phyloP scores from a whole-genome alignment of 345 rosid species.

The Cardamine occulta region DNA sequence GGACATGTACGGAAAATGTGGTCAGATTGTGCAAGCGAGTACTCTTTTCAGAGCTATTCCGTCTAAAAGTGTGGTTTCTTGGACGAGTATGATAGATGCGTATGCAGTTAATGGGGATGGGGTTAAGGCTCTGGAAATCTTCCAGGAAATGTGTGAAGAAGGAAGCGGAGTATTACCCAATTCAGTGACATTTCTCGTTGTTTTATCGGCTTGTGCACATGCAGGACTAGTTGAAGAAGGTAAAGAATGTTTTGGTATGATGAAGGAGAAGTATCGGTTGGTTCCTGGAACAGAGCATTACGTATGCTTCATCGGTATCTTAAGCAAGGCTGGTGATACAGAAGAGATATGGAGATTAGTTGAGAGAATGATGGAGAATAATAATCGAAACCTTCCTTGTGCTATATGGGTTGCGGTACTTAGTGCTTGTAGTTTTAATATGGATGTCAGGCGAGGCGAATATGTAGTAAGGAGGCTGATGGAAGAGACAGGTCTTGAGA shows the following conservation, averaged over 20 bases:
- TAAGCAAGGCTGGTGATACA: conserved; percentile 67
- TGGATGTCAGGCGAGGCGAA: conserved; percentile 63
- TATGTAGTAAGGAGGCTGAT: conserved; percentile 60
- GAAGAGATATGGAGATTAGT: conserved; percentile 64
- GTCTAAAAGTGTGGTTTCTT: conserved; percentile 63
- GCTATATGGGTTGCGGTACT: conserved; percentile 60
- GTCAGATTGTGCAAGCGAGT: conserved; percentile 52
- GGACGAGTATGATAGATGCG: conserved; percentile 84
- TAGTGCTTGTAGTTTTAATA: conserved; percentile 62
- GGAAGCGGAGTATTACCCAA: conserved; percentile 53
- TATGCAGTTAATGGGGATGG: conserved; percentile 73
- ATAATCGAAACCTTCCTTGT: conserved; percentile 39
- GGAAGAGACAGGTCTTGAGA: conserved; percentile 53
- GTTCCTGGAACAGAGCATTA: conserved; percentile 65
- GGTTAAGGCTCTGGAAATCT: conserved; percentile 58
- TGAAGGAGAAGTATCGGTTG: conserved; percentile 49
- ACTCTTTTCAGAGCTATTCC: conserved; percentile 51
- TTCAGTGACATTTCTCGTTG: conserved; percentile 75
- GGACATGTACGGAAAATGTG: conserved; percentile 83
- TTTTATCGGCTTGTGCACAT: conserved; percentile 83
- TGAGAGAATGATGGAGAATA: conserved; percentile 47
- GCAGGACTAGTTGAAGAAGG: conserved; percentile 72
- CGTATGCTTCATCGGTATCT: conserved; percentile 63
- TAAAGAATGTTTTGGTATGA: conserved; percentile 52
- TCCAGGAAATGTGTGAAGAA: conserved; percentile 57